A percentile compares a stretch with the other conserved stretches of the same genome.
phyloP scores from a whole-genome alignment of 495 filamentous ascomycete genomes.

The Penicillium herquei region DNA sequence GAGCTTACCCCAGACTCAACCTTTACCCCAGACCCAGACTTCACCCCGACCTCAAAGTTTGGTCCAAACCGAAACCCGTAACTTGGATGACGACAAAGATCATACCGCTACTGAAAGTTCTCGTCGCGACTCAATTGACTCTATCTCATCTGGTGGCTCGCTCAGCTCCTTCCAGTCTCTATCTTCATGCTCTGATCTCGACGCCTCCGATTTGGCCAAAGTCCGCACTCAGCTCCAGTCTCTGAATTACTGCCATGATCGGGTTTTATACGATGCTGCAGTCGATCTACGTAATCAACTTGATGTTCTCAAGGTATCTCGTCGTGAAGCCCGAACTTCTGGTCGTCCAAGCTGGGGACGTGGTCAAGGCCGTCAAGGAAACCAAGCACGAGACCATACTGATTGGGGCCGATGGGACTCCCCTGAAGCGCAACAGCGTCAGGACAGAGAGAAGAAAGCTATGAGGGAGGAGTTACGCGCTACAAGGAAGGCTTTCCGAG shows the following conservation, averaged over 20 bases:
- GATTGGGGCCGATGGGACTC: conserved; percentile 44
- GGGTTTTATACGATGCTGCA: conserved; percentile 39
- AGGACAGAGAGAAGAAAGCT: conserved; percentile 28
- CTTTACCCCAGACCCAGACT: neutral
- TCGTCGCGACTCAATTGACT: conserved; percentile 36
- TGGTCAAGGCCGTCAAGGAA: conserved; percentile 14
- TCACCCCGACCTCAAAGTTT: neutral
- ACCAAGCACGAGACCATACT: conserved; percentile 4
- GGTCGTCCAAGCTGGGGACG: conserved; percentile 26
- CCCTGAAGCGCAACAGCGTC: conserved; percentile 35
- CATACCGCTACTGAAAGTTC: conserved; percentile 17
- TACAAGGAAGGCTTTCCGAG: conserved; percentile 40
- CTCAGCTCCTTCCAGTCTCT: conserved; percentile 43
- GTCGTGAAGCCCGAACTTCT: conserved; percentile 31
- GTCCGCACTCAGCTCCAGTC: conserved; percentile 40
- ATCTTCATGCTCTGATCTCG: conserved; percentile 42
- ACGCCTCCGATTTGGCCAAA: conserved; percentile 39
- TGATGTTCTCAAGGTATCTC: conserved; percentile 35
- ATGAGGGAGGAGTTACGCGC: conserved; percentile 42
- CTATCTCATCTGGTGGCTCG: conserved; percentile 38
- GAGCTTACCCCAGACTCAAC: neutral
- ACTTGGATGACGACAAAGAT: conserved; percentile 1
- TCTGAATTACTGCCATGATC: conserved; percentile 40
- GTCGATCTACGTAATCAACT: conserved; percentile 42
- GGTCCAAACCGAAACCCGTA: conserved; percentile 1